Evolutionary conservation across 768 basidiomycete species (phyloP).

Genomic region (Mycena olivaceomarginata): DNA sequence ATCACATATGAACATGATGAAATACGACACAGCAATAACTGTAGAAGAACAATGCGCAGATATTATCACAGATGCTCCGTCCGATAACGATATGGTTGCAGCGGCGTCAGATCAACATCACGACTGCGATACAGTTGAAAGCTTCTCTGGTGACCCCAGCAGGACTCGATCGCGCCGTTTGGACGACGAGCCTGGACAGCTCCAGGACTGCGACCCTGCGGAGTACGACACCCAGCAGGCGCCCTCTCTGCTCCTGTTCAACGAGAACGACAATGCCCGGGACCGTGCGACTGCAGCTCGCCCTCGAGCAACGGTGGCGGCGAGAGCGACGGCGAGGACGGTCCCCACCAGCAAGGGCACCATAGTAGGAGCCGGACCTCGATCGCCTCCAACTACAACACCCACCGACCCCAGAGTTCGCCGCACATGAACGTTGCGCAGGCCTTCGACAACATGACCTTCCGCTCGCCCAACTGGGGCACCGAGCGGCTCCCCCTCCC

Average conservation of each 20-base stretch:
- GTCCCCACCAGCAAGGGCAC: slow-evolving; percentile 54
- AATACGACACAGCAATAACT: neutral
- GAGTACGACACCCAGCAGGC: slow-evolving; percentile 77
- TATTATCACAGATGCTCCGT: neutral
- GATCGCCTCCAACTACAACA: slow-evolving; percentile 65
- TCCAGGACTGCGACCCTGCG: slow-evolving; percentile 76
- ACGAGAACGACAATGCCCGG: slow-evolving; percentile 68
- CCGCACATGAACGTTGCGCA: slow-evolving; percentile 76
- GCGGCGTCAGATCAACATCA: no score
- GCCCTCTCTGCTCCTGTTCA: slow-evolving; percentile 73
- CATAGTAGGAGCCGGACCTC: slow-evolving; percentile 77
- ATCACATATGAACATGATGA: neutral
- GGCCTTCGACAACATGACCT: slow-evolving; percentile 77
- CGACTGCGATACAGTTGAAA: slow-evolving; percentile 22
- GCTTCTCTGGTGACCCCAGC: slow-evolving; percentile 63
- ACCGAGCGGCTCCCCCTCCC: slow-evolving; percentile 64
- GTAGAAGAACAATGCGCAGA: neutral
- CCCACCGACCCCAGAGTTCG: slow-evolving; percentile 58
- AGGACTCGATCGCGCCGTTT: slow-evolving; percentile 70
- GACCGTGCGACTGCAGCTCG: slow-evolving; percentile 78
- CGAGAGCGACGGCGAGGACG: slow-evolving; percentile 69
- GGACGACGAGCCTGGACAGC: slow-evolving; percentile 61
- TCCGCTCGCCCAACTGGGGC: slow-evolving; percentile 79
- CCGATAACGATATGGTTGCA: no score
- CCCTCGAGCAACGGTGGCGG: slow-evolving; percentile 52